Evolutionary conservation across 352 stramenopile genomes (phyloP), one percentile per base, ranked within the genome.

Genomic region (Plasmopara muralis): DNA sequence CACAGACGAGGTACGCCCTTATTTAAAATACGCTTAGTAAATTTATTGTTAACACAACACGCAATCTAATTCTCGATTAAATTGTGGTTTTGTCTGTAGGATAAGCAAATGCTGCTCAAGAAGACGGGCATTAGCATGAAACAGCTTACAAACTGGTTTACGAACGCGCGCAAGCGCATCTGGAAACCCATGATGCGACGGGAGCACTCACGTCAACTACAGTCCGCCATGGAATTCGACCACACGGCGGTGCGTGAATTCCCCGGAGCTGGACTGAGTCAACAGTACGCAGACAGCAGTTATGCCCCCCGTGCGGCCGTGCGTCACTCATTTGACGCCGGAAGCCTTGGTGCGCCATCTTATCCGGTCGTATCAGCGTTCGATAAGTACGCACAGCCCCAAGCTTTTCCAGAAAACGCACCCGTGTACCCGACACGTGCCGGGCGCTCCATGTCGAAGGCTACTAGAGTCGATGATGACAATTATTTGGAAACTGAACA

Each of bases 61-160:
- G 20, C 3, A 25, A 25, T 25, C 20, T 1, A 25, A 25, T 58
- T 53, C 40, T 25, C 44, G 6, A 33, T 62, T 38, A 44, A 39
- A 25, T 56, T 50, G 34, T 53, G 28, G 50, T 39, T 50, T 16
- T 39, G 34, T 53, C 25, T 47, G 10, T 16, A 86, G 68, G 83
- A 95, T 66, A 95, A 95, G 58, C 82, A 92, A 76, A 90, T 89
- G 82, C 63, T 95, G 54, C 70, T 92, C 8, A 85, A 89, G 66
- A 88, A 90, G 72, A 93, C 85, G 10, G 83, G 81, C 25, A 90
- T 95, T 55, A 93, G 87, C 59, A 92, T 93, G 83, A 93, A 93
- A 64, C 85, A 95, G 66, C 78, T 95, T 42, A 95, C 84, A 3
- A 92, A 95, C 47, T 95, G 85, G 85, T 93, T 95, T 50, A 95